Evolutionary conservation across 2,329 filamentous ascomycete species (phyloP).

Genomic region (Calonectria pauciramosa): DNA sequence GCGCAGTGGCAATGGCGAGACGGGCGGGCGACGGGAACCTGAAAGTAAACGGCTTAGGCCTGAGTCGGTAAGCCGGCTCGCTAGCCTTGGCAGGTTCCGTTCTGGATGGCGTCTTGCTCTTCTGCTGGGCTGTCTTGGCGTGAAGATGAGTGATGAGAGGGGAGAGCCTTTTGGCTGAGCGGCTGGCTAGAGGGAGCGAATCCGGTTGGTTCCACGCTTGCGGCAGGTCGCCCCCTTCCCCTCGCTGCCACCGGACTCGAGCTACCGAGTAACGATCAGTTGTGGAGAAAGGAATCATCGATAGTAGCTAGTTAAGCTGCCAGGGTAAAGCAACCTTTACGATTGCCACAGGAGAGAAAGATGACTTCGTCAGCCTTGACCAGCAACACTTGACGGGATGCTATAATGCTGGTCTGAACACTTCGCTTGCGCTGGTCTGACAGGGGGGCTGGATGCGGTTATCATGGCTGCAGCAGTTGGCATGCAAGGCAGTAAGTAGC

Average conservation of each 20-base stretch:
- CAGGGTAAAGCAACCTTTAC: background rate
- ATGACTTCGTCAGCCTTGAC: background rate
- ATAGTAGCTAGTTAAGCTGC: background rate
- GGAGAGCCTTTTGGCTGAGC: background rate
- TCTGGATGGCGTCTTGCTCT: background rate
- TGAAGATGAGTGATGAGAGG: background rate
- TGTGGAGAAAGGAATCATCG: background rate
- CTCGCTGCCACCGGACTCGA: background rate
- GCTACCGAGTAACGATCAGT: conserved; percentile 1
- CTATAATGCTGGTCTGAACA: background rate
- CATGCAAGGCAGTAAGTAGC: background rate
- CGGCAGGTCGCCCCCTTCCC: background rate
- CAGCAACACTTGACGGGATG: background rate
- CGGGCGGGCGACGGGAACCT: background rate
- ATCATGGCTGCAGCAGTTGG: background rate
- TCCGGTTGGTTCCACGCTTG: background rate
- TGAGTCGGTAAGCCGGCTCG: background rate
- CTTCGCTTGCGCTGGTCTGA: background rate
- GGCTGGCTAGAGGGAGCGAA: background rate
- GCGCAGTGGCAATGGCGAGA: background rate
- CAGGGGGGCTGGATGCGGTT: background rate
- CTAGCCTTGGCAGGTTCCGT: background rate
- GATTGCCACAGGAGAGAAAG: background rate
- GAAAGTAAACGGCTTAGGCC: background rate
- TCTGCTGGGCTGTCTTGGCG: background rate